Evolutionary conservation across 352 stramenopile species (phyloP).

Genomic region (Lagenidium giganteum): DNA sequence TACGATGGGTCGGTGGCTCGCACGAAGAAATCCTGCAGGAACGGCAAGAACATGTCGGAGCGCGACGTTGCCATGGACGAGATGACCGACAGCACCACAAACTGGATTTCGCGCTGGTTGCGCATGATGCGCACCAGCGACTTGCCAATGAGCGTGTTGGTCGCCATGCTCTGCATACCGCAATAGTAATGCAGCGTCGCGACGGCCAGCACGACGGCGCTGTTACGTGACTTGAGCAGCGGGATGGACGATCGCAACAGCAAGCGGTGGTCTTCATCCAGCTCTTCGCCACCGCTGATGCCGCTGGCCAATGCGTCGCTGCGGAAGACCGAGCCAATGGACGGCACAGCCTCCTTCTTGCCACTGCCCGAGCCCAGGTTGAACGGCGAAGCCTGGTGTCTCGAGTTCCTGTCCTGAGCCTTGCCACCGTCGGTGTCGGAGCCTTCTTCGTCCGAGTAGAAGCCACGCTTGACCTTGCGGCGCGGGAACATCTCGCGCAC

Average conservation of each 20-base stretch:
- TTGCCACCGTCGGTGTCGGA: slow-evolving; percentile 66
- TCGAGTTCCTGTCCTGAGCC: too few relatives aligned
- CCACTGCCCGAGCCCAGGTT: slow-evolving; percentile 12
- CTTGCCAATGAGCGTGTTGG: slow-evolving; percentile 92
- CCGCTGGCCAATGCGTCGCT: slow-evolving; percentile 62
- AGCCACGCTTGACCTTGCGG: slow-evolving; percentile 84
- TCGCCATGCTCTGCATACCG: slow-evolving; percentile 83
- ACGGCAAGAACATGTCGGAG: slow-evolving; percentile 95
- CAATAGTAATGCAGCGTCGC: slow-evolving; percentile 97
- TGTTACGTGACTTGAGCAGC: slow-evolving; percentile 96
- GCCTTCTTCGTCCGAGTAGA: slow-evolving; percentile 98
- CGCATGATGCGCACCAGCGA: slow-evolving; percentile 97
- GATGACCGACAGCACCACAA: slow-evolving; percentile 95
- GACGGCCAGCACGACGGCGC: slow-evolving; percentile 95
- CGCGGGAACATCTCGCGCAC: slow-evolving; percentile 53
- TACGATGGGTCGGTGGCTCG: slow-evolving; percentile 93
- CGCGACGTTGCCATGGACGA: slow-evolving; percentile 91
- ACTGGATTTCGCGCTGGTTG: slow-evolving; percentile 97
- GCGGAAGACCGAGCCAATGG: slow-evolving; percentile 71
- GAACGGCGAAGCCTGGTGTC: slow-evolving; percentile 23
- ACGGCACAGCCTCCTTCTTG: slow-evolving; percentile 36
- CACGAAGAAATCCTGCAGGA: slow-evolving; percentile 98
- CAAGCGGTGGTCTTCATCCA: slow-evolving; percentile 95
- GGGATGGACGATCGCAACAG: slow-evolving; percentile 93
- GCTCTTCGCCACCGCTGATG: slow-evolving; percentile 68